Evolutionary conservation across 768 basidiomycete genomes (phyloP).

Genomic region (Lactarius quietus): DNA sequence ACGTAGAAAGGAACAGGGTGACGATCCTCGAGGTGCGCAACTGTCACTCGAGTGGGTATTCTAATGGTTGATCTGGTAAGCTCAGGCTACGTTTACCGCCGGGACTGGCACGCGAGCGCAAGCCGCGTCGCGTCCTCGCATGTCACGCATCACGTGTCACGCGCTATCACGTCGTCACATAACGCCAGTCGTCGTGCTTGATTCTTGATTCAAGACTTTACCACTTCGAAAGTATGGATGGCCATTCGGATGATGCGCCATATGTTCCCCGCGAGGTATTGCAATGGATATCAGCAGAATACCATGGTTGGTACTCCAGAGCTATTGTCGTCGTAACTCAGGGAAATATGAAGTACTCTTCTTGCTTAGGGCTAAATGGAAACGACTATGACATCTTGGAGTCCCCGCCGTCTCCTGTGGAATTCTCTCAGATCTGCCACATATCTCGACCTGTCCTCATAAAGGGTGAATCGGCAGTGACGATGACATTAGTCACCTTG

Average conservation of each 20-base stretch:
- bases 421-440: constrained; percentile 66
- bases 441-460: constrained; percentile 73
- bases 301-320: constrained; percentile 30
- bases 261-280: constrained; percentile 21
- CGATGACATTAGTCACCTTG: background rate
- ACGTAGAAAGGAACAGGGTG: background rate
- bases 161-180: background rate
- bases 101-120: background rate
- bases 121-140: constrained; percentile 7
- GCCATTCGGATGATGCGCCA: constrained; percentile 8
- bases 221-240: background rate
- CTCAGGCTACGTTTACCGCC: too few species aligned
- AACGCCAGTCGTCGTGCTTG: too few species aligned
- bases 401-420: constrained; percentile 56
- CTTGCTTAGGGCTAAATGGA: constrained; percentile 56
- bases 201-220: too few species aligned
- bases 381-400: constrained; percentile 46
- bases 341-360: background rate
- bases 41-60: background rate
- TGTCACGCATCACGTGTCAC: background rate
- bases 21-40: background rate
- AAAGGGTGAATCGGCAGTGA: constrained; percentile 43
- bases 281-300: constrained; percentile 40
- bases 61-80: background rate
- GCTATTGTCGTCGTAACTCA: background rate